Percentiles rank a stretch among this genome's conserved stretches.
Conservation (phyloP, 371 early-diverging fungal species). For the Mucor indicus region DNA sequence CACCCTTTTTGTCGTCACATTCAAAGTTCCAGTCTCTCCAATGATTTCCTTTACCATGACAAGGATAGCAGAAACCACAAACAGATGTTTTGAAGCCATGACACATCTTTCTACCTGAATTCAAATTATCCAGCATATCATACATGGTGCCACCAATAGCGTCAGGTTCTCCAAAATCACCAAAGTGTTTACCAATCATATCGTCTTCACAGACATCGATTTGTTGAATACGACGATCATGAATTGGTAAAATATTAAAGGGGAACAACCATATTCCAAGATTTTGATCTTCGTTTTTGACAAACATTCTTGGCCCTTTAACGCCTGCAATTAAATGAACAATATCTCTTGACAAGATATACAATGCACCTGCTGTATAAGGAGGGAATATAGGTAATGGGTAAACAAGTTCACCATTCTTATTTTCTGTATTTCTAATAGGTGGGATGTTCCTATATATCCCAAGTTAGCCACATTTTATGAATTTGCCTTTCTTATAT, state of each 20-base stretch:
- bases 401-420: slow-evolving; percentile 44
- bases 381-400: slow-evolving; percentile 52
- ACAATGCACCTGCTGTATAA: slow-evolving; percentile 60
- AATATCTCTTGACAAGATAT: slow-evolving; percentile 56
- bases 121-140: slow-evolving; percentile 50
- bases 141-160: slow-evolving; percentile 60
- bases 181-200: slow-evolving; percentile 64
- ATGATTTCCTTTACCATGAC: slow-evolving; percentile 53
- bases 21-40: slow-evolving; percentile 62
- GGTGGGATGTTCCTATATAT: slow-evolving; percentile 41
- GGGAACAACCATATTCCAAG: slow-evolving; percentile 62
- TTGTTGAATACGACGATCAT: slow-evolving; percentile 60
- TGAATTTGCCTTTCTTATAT: not conserved
- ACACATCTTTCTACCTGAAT: slow-evolving; percentile 44
- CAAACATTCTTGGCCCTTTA: slow-evolving; percentile 53
- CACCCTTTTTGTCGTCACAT: slow-evolving; percentile 55
- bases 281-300: slow-evolving; percentile 58
- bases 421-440: slow-evolving; percentile 39
- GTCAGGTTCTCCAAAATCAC: slow-evolving; percentile 48
- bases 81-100: slow-evolving; percentile 35
- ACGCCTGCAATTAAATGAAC: slow-evolving; percentile 49
- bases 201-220: slow-evolving; percentile 63
- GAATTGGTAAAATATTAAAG: slow-evolving; percentile 52
- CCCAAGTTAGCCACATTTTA: not conserved
- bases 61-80: slow-evolving; percentile 59